Conservation (phyloP, 371 early-diverging fungal genomes). For the Rhizopus sp. region DNA sequence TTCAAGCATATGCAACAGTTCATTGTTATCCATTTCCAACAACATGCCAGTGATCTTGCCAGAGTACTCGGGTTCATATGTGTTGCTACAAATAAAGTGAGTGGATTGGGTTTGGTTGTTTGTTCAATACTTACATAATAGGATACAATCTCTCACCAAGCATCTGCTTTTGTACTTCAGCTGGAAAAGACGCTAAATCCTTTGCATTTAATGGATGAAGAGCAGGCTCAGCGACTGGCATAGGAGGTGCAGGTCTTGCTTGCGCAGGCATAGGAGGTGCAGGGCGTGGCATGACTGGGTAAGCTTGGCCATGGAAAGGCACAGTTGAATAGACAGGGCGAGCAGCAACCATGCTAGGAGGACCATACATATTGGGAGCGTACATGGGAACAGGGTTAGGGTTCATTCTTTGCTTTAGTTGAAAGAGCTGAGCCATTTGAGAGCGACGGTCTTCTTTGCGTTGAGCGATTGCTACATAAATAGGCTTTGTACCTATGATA, state of each 20-base stretch:
- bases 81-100: constrained; percentile 10
- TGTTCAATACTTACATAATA: constrained; percentile 42
- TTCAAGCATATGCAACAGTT: constrained; percentile 80
- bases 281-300: constrained; percentile 13
- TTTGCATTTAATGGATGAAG: constrained; percentile 56
- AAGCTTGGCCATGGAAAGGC: constrained; percentile 40
- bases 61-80: constrained; percentile 62
- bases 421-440: constrained; percentile 78
- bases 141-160: constrained; percentile 89
- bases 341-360: constrained; percentile 23
- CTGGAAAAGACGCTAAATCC: constrained; percentile 65
- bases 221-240: background rate
- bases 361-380: constrained; percentile 9
- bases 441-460: constrained; percentile 84
- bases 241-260: constrained; percentile 7
- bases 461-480: constrained; percentile 92
- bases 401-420: constrained; percentile 34
- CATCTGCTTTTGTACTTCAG: constrained; percentile 82
- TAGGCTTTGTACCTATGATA: constrained; percentile 82
- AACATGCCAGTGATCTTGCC: constrained; percentile 96
- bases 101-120: background rate
- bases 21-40: constrained; percentile 89
- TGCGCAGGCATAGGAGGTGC: constrained; percentile 37
- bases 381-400: background rate
- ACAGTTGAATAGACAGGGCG: constrained; percentile 31